A percentile compares a stretch with the other conserved stretches of the same genome.
Conservation (phyloP, 2,329 filamentous ascomycete species). For the Pestalotiopsis sp. region DNA sequence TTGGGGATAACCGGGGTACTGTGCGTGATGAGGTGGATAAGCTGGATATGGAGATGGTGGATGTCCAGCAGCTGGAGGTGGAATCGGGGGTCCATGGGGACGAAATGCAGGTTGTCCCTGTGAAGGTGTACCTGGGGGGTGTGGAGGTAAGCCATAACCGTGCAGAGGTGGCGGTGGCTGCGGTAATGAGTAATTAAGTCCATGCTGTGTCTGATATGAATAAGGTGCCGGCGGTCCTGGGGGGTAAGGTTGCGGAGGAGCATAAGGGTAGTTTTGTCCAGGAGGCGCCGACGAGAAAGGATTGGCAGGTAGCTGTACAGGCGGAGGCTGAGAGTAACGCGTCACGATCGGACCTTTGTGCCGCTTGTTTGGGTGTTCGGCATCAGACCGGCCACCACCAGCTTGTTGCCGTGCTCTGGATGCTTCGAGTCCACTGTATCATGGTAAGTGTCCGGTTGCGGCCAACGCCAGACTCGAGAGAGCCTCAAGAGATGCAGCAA, state of each 20-base stretch:
- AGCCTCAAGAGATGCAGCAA: not conserved
- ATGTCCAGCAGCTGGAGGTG: not conserved
- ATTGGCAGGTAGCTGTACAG: slow-evolving; percentile 13
- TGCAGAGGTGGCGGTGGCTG: not conserved
- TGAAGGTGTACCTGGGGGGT: not conserved
- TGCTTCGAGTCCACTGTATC: slow-evolving; percentile 33
- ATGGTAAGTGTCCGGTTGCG: not conserved
- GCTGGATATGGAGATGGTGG: not conserved
- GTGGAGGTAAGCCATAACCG: slow-evolving; percentile 10
- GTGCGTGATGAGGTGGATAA: slow-evolving; percentile 1
- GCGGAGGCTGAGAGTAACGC: slow-evolving; percentile 30
- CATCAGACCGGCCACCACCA: slow-evolving; percentile 22
- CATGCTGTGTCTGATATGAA: not conserved
- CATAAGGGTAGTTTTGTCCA: slow-evolving; percentile 45
- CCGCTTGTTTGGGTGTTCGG: slow-evolving; percentile 21
- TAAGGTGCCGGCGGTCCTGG: not conserved
- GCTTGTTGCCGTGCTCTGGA: slow-evolving; percentile 22
- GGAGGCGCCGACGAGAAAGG: slow-evolving; percentile 16
- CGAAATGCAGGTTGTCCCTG: slow-evolving; percentile 3
- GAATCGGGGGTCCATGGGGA: not conserved
- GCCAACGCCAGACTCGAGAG: not conserved
- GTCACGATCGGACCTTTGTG: slow-evolving; percentile 34
- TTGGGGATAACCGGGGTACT: not conserved
- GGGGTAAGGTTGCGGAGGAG: slow-evolving; percentile 6
- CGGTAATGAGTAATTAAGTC: slow-evolving; percentile 1